A percentile compares a stretch with the other conserved stretches of the same genome.
These are phyloP conservation scores for Candida takata DNA, from an alignment of 805 yeast species.

Conservation along the genomic window DNA sequence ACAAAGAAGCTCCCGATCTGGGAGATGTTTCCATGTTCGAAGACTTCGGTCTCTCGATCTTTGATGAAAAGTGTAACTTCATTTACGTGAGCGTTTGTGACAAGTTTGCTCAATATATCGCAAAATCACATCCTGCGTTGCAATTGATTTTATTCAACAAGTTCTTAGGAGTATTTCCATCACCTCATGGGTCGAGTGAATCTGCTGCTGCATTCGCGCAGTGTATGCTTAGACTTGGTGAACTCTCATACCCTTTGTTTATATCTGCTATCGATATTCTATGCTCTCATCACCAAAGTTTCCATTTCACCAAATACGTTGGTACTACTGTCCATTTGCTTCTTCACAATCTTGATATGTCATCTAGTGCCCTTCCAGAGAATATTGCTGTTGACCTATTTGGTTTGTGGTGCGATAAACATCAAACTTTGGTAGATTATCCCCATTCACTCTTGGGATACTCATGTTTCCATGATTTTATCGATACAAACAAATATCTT, in stretches of 20 bases:
- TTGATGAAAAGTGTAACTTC: constrained; percentile 11
- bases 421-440: constrained; percentile 4
- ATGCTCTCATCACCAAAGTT: constrained; percentile 2
- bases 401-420: constrained; percentile 5
- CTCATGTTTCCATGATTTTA: constrained; percentile 2
- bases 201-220: constrained; percentile 21
- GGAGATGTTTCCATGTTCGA: background rate
- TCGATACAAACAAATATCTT: constrained; percentile 26
- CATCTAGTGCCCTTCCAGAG: constrained; percentile 1
- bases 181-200: constrained; percentile 23
- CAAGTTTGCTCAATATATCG: background rate
- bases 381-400: constrained; percentile 12
- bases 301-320: constrained; percentile 21
- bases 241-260: constrained; percentile 18
- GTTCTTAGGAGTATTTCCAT: constrained; percentile 17
- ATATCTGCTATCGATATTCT: constrained; percentile 9
- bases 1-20: constrained; percentile 16
- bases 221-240: constrained; percentile 16
- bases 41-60: background rate
- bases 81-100: constrained; percentile 4
- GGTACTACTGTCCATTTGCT: background rate
- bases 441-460: constrained; percentile 12
- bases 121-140: background rate
- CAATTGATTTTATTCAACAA: constrained; percentile 19
- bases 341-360: background rate